phyloP scores from a whole-genome alignment of 371 early-diverging fungal genomes.

The Lichtheimia corymbifera region DNA sequence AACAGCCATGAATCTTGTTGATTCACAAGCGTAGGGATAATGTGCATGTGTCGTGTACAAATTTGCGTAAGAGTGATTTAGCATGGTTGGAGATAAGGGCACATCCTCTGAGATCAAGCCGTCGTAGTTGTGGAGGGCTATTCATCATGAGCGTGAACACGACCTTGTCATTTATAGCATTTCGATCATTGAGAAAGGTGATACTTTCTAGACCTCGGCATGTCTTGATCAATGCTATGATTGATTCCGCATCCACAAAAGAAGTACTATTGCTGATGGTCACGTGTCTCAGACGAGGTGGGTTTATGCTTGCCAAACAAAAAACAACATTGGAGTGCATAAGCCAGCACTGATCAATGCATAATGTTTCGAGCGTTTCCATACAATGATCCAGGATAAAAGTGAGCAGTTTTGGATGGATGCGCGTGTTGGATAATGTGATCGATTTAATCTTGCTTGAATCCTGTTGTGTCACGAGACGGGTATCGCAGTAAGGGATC shows the following conservation, averaged over 20 bases:
- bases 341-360: neutral
- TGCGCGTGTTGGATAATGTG: neutral
- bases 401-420: neutral
- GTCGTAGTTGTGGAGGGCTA: too few species aligned
- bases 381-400: neutral
- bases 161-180: conserved; percentile 1
- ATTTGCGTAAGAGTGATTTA: neutral
- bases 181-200: neutral
- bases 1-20: neutral
- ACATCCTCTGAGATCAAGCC: too few species aligned
- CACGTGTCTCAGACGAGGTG: neutral
- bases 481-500: neutral
- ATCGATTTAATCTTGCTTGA: neutral
- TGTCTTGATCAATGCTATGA: neutral
- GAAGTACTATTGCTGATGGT: neutral
- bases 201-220: neutral
- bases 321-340: neutral
- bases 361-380: neutral
- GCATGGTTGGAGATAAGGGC: neutral
- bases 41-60: neutral
- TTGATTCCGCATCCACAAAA: neutral
- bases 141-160: neutral
- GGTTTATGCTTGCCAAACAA: neutral
- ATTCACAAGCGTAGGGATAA: neutral
- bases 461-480: neutral